A percentile compares a stretch with the other conserved stretches of the same genome.
These are phyloP conservation scores for Podaxis carcinomalis DNA, from an alignment of 768 basidiomycete genomes.

Conservation along the genomic window DNA sequence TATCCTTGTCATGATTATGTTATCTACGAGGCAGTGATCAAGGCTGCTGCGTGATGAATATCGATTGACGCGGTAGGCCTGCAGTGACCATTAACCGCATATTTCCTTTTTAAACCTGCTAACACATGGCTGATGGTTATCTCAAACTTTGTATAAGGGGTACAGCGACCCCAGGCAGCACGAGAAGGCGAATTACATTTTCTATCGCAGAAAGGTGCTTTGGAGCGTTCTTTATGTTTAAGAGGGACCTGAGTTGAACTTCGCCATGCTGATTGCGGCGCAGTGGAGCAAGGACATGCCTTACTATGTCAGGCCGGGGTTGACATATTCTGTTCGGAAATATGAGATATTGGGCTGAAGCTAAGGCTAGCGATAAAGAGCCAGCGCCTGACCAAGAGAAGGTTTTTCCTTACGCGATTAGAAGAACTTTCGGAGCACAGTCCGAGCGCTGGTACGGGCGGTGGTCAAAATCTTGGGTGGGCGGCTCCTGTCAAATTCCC, in stretches of 20 bases:
- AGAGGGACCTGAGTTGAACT: neutral
- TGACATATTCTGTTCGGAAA: conserved; percentile 11
- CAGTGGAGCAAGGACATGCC: neutral
- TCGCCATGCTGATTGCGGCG: neutral
- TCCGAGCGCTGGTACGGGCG: neutral
- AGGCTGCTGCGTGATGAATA: neutral
- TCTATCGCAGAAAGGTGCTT: neutral
- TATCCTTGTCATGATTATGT: neutral
- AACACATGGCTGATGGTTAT: conserved; percentile 1
- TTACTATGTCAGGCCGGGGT: neutral
- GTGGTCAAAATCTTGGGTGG: too few species aligned
- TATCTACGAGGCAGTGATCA: neutral
- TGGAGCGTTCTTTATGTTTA: too few species aligned
- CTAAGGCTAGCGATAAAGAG: neutral
- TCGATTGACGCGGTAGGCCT: neutral
- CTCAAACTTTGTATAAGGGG: conserved; percentile 1
- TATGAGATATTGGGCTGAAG: neutral
- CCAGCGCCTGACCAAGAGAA: too few species aligned
- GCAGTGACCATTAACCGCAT: neutral
- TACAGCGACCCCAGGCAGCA: neutral
- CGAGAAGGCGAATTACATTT: neutral
- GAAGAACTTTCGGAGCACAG: neutral
- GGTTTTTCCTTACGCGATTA: neutral
- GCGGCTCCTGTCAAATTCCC: too few species aligned
- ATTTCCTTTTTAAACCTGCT: neutral